Base-by-base conservation (phyloP, 2,329 filamentous ascomycete species). In the Aspergillus vadensis region DNA sequence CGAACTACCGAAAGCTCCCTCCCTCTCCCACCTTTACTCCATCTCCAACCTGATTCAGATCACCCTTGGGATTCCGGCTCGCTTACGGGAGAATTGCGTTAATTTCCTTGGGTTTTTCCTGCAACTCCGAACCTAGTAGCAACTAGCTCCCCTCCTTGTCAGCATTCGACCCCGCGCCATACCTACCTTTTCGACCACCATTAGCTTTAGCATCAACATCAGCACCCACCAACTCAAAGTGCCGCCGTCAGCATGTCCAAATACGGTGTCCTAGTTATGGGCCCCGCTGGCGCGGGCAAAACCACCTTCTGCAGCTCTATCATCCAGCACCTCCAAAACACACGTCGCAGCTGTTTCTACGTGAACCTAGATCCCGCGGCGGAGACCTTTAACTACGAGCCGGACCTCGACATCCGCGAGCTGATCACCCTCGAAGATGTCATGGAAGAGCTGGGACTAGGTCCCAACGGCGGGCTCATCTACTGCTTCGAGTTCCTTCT, bases 311-410 rank as follows among this genome's bases (percentile, higher is more conserved):
- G 92, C 82, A 89, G 91, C 60, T 87, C 92, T 68, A 85, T 99
- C 70, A 97, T 98, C 75, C 92, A 95, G 62, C 92, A 98, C 73
- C 88, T 98, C 25, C 88, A 91, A 70, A 90, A 92, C 74, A 93
- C 91, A 77, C 91, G 91, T 58, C 91, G 93, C n/a, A 96, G 92
- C 53, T 91, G 91, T 77, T 97, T 96, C 84, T 99, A 98, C 79
- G 90, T 99, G 74, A 99, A 99, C 80, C 91, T 99, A 71, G 95
- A 99, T 76, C 95, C 95, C 6, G 95, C 95, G 59, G 95, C 95
- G 74, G 93, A 97, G 78, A 85, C 88, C 52, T 98, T 99, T 77
- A 88, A 89, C 72, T 96, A 97, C 79, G 84, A 91, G 68, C 95
- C 93, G 21, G 93, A 97, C 76, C 87, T 97, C 71, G 93, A 97